Evolutionary conservation across 805 yeast genomes (phyloP).

Genomic region (Komagataella pastoris): DNA sequence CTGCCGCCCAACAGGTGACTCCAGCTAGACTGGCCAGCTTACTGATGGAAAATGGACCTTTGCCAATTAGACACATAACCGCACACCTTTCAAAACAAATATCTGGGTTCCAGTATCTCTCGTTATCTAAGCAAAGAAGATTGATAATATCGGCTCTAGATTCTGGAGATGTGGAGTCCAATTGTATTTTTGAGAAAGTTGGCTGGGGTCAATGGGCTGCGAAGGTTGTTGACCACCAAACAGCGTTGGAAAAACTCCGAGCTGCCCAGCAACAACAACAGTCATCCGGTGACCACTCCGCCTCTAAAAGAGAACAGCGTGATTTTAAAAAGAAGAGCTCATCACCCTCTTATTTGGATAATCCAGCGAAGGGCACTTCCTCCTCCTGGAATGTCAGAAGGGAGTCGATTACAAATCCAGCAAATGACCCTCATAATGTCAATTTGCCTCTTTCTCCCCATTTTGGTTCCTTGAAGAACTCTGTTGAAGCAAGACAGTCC

Average conservation of each 20-base stretch:
- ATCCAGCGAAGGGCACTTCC: neutral
- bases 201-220: slow-evolving; percentile 99
- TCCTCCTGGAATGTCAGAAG: slow-evolving; percentile 21
- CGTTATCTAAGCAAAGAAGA: slow-evolving; percentile 80
- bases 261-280: neutral
- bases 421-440: slow-evolving; percentile 29
- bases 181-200: slow-evolving; percentile 74
- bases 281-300: neutral
- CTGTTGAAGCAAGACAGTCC: slow-evolving; percentile 15
- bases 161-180: slow-evolving; percentile 44
- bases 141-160: slow-evolving; percentile 84
- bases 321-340: neutral
- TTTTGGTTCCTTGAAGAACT: slow-evolving; percentile 11
- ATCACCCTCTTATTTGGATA: neutral
- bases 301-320: neutral
- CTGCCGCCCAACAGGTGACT: slow-evolving; percentile 77
- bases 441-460: slow-evolving; percentile 29
- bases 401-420: slow-evolving; percentile 36
- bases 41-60: slow-evolving; percentile 64
- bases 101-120: slow-evolving; percentile 65
- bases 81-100: slow-evolving; percentile 63
- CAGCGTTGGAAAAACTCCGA: neutral
- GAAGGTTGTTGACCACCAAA: slow-evolving; percentile 12
- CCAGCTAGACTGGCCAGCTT: slow-evolving; percentile 63
- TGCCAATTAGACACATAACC: slow-evolving; percentile 85